Percentiles rank a stretch among this genome's conserved stretches.
phyloP scores from a whole-genome alignment of 306 rosid species.

The Sophora flavescens region DNA sequence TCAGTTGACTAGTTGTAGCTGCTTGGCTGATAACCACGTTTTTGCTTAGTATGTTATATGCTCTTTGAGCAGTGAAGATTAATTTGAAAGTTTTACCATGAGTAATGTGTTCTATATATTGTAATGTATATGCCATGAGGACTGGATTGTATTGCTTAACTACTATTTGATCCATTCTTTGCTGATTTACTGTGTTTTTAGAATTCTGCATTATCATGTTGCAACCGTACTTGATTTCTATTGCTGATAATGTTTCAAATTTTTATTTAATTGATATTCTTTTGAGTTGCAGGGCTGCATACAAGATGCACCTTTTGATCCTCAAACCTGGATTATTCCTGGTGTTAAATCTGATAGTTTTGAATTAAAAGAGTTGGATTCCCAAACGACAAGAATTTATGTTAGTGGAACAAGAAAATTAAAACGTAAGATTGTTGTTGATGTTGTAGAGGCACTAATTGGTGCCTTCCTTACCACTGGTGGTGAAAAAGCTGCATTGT shows the following conservation, averaged over 20 bases:
- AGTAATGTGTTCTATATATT: not conserved
- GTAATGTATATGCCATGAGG: conserved; percentile 18
- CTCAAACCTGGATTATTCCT: conserved; percentile 74
- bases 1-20: too few relatives aligned
- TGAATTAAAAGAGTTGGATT: conserved; percentile 48
- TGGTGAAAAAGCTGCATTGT: conserved; percentile 74
- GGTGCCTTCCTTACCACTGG: conserved; percentile 83
- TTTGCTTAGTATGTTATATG: not conserved
- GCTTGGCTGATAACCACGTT: conserved; percentile 28
- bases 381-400: conserved; percentile 45
- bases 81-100: not conserved
- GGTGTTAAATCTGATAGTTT: conserved; percentile 52
- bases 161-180: conserved; percentile 1
- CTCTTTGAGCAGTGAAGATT: not conserved
- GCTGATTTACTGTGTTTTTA: not conserved
- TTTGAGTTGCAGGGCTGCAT: conserved; percentile 79
- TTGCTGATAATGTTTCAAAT: conserved; percentile 1
- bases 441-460: conserved; percentile 92
- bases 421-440: conserved; percentile 69
- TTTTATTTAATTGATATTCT: conserved; percentile 4
- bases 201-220: conserved; percentile 18
- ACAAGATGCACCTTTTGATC: conserved; percentile 67
- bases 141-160: conserved; percentile 18
- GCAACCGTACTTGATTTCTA: not conserved
- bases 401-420: conserved; percentile 56